Evolutionary conservation across 129 eudicot genomes (phyloP).

Genomic region (Ambrosia artemisiifolia): DNA sequence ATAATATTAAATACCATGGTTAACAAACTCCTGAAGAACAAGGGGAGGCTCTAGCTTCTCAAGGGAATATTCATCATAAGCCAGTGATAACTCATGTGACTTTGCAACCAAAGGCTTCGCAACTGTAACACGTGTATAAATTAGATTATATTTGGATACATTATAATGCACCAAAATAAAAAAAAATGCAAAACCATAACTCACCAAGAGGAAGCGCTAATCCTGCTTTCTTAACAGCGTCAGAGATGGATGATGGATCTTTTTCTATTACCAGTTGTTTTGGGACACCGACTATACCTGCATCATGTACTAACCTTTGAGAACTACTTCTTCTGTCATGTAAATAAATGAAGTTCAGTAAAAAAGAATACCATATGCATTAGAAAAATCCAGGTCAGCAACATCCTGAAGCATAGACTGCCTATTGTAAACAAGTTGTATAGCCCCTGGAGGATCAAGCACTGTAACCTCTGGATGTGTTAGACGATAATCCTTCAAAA

Average conservation of each 20-base stretch:
- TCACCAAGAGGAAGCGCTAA: conserved; percentile 81
- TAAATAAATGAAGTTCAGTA: background rate
- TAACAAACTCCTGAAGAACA: conserved; percentile 90
- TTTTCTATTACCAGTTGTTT: conserved; percentile 80
- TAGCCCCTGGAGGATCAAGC: conserved; percentile 95
- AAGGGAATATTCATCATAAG: conserved; percentile 84
- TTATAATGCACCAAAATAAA: background rate
- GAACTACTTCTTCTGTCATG: background rate
- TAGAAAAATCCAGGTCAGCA: conserved; percentile 76
- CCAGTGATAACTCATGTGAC: conserved; percentile 87
- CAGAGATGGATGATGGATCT: conserved; percentile 78
- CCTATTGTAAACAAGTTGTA: conserved; percentile 78
- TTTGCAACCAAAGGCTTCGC: conserved; percentile 92
- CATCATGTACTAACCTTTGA: conserved; percentile 16
- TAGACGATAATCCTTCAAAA: conserved; percentile 64
- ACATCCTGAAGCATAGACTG: conserved; percentile 96
- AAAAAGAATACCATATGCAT: conserved; percentile 51
- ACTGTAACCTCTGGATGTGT: conserved; percentile 95
- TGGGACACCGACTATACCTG: conserved; percentile 90
- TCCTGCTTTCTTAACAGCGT: conserved; percentile 72
- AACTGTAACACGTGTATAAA: conserved; percentile 39
- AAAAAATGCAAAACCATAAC: background rate
- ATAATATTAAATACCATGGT: conserved; percentile 58
- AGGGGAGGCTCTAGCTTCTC: conserved; percentile 90
- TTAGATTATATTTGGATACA: background rate